Conservation (phyloP, 306 rosid species). For the Acacia melanoxylon region DNA sequence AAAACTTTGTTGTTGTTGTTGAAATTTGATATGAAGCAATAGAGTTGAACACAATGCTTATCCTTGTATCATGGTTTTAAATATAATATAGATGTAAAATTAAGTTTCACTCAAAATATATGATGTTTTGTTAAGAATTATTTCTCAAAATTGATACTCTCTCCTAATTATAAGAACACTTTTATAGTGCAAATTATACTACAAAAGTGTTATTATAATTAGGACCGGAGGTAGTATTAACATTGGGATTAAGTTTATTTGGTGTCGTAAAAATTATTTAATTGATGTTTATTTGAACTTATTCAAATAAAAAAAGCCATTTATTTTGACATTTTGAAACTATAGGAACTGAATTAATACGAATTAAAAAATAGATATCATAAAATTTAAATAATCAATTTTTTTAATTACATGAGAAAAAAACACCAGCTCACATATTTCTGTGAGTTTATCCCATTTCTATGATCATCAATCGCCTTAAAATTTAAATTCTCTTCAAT, state of each 20-base stretch:
- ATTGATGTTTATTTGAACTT: not conserved
- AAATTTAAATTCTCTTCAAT: not conserved
- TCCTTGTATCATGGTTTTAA: too few species aligned
- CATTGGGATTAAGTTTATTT: not conserved
- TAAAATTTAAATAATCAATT: not conserved
- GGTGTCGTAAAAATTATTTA: too few species aligned
- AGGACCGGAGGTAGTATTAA: too few species aligned
- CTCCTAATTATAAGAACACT: too few species aligned
- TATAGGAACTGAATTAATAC: not conserved
- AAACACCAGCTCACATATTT: not conserved
- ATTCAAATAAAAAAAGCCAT: not conserved
- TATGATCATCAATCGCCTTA: not conserved
- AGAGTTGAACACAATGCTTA: not conserved
- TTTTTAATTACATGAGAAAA: not conserved
- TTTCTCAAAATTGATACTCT: not conserved
- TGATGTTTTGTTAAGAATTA: too few species aligned
- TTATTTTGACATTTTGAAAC: not conserved
- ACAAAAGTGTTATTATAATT: too few species aligned
- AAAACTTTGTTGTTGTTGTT: too few species aligned
- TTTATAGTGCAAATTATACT: too few species aligned
- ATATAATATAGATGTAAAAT: not conserved
- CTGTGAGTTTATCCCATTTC: not conserved
- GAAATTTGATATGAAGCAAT: not conserved
- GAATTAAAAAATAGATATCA: not conserved
- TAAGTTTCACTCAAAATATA: not conserved